Base-by-base conservation (phyloP, 768 basidiomycete genomes). In the Lyophyllum semitale region DNA sequence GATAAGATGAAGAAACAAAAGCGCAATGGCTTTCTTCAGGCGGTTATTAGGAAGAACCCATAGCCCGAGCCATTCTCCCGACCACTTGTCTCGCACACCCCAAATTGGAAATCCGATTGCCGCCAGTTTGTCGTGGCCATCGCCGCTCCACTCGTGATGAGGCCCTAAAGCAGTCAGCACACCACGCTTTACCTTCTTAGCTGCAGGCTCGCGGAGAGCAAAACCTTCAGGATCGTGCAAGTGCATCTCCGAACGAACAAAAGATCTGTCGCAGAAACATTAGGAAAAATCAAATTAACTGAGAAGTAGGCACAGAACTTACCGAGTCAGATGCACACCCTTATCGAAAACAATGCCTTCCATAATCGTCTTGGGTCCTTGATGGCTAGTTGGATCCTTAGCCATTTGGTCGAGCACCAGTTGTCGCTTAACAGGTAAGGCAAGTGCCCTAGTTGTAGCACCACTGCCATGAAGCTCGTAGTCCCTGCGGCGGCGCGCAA, bases 71-170 rank as follows among this genome's bases (percentile, higher is more conserved):
- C 68, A 75, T 43, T 64, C 63, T 2, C 67, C 61, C 0, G 61
- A 56, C 54, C 58, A 65, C n/a, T 62, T 57, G 40, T 74, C 68
- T 1, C 57, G 35, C 32, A 71, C 51, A 4, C 59, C 69, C 63
- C 64, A 62, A 11, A 72, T 64, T 0, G 65, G 70, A 62, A 74
- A 73, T 0, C 73, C 69, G 43, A 72, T 68, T 12, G 25, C 45
- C 8, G 45, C 42, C 2, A 74, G 61, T 50, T 74, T 74, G 53
- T 73, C 69, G 48, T 74, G 69, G 1, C 73, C 73, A 64, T 73
- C 68, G 5, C 59, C 67, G 43, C 60, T 63, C 70, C 73, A 75
- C 23, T 66, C 63, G 37, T 71, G 62, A 57, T 73, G 51, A 4
- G 62, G 58, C 1, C 73, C 73, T 33, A 72, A 45, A 1, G 56